Evolutionary conservation across 2,329 filamentous ascomycete species (phyloP).

Genomic region (Epichloe scottii): DNA sequence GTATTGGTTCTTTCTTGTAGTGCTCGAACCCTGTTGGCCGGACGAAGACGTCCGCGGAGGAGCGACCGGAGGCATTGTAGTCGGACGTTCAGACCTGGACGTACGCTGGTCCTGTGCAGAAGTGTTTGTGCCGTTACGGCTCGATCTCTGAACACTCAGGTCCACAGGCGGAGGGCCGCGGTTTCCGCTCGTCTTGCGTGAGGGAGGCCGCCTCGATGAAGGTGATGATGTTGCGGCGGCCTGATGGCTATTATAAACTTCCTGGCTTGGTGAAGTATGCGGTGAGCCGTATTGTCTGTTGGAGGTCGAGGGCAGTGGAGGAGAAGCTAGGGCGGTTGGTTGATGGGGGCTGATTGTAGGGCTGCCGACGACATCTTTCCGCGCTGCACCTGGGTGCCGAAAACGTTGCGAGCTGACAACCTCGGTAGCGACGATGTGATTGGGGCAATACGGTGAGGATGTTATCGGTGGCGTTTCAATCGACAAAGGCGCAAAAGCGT

Average conservation of each 20-base stretch:
- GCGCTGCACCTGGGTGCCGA: constrained; percentile 9
- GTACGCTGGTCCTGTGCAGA: constrained; percentile 31
- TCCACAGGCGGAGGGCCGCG: constrained; percentile 24
- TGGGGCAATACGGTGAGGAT: background rate
- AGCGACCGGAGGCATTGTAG: constrained; percentile 50
- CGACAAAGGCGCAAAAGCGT: background rate
- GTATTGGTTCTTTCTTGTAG: constrained; percentile 33
- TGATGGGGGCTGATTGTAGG: constrained; percentile 47
- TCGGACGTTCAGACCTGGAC: constrained; percentile 37
- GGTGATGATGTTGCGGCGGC: constrained; percentile 33
- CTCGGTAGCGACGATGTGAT: background rate
- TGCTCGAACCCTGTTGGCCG: constrained; percentile 33
- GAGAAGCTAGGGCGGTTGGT: constrained; percentile 35
- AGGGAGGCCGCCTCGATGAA: constrained; percentile 38
- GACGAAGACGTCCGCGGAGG: constrained; percentile 79
- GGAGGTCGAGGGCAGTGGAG: constrained; percentile 35
- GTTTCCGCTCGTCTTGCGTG: constrained; percentile 40
- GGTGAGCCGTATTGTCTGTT: constrained; percentile 39
- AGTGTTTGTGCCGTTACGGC: constrained; percentile 30
- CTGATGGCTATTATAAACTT: constrained; percentile 44
- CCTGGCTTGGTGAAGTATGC: constrained; percentile 39
- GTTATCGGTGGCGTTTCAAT: background rate
- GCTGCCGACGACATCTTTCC: constrained; percentile 40
- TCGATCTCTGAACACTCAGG: constrained; percentile 32
- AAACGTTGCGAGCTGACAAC: constrained; percentile 2